A percentile compares a stretch with the other conserved stretches of the same genome.
Evolutionary conservation across 2,329 filamentous ascomycete species (phyloP).

Genomic region (Metarhizium rileyi): DNA sequence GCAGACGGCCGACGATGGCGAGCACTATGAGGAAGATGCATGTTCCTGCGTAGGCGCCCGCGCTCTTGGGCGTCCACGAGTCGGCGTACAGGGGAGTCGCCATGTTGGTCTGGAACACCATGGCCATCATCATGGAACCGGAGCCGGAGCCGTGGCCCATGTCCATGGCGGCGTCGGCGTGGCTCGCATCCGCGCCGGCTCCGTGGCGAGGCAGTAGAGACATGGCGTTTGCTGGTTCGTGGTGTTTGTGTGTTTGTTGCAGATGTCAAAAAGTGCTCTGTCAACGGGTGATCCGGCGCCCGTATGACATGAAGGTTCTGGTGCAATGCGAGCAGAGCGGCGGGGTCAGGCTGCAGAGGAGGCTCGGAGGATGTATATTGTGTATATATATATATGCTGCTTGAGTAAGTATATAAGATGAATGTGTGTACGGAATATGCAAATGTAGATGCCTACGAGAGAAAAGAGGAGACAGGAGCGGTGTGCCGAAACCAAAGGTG

Average conservation of each 20-base stretch:
- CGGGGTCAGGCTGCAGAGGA: no score
- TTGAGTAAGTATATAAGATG: no score
- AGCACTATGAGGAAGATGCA: constrained; percentile 86
- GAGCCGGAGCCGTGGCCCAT: constrained; percentile 7
- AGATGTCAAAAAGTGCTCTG: no score
- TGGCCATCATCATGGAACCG: constrained; percentile 28
- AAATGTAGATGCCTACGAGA: neutral
- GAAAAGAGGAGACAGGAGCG: neutral
- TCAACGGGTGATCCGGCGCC: neutral
- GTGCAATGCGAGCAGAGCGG: no score
- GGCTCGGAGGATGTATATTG: no score
- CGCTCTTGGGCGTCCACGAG: constrained; percentile 62
- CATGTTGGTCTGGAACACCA: constrained; percentile 50
- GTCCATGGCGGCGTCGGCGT: constrained; percentile 8
- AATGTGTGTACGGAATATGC: no score
- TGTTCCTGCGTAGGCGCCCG: constrained; percentile 72
- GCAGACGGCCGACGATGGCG: constrained; percentile 55
- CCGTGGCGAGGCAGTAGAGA: constrained; percentile 14
- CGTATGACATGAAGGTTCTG: no score
- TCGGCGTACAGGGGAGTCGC: constrained; percentile 46
- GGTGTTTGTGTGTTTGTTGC: neutral
- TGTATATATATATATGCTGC: no score
- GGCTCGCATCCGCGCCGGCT: constrained; percentile 10
- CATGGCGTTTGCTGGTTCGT: constrained; percentile 7
- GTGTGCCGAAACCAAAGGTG: neutral